A percentile compares a stretch with the other conserved stretches of the same genome.
Evolutionary conservation across 495 filamentous ascomycete genomes (phyloP).

Genomic region (Xylaria curta): DNA sequence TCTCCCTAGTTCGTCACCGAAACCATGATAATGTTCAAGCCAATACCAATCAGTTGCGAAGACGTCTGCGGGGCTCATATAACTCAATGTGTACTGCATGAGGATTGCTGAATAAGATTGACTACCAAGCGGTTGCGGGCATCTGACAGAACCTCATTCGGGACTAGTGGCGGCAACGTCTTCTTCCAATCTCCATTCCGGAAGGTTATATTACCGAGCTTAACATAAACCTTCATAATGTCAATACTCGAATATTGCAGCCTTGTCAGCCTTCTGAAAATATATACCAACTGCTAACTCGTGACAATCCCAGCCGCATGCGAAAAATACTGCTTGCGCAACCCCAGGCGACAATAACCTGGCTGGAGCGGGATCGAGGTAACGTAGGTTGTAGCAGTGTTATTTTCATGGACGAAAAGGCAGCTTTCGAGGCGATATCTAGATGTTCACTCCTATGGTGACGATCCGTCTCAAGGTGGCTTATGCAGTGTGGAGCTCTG

Average conservation of each 20-base stretch:
- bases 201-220: neutral
- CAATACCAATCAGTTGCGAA: neutral
- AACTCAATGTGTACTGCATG: neutral
- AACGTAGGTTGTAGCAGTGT: neutral
- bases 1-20: neutral
- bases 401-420: neutral
- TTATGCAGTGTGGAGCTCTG: neutral
- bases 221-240: neutral
- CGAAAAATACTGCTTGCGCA: neutral
- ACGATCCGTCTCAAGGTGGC: neutral
- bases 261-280: constrained; percentile 17
- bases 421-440: neutral
- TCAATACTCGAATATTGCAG: neutral
- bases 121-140: no score
- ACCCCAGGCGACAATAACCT: neutral
- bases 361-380: neutral
- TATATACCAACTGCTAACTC: neutral
- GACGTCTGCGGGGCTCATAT: neutral
- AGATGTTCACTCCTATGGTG: neutral
- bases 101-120: neutral
- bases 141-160: neutral
- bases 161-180: neutral
- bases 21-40: neutral
- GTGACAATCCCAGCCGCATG: neutral
- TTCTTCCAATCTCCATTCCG: neutral